phyloP scores from a whole-genome alignment of 1,284 basidiomycete genomes.

The Sphaerobolus stellatus region DNA sequence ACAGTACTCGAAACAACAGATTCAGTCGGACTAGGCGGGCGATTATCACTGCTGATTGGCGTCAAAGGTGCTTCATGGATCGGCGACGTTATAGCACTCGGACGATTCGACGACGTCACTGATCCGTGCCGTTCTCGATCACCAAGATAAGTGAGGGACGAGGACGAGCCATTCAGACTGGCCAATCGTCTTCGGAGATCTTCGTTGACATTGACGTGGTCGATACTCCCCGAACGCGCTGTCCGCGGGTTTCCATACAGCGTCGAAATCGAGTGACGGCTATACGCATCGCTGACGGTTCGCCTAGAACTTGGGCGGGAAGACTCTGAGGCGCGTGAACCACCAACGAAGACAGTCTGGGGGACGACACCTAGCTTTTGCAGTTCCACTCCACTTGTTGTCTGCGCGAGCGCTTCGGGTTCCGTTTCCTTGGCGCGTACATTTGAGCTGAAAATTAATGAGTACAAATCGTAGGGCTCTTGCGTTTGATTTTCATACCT shows the following conservation, averaged over 20 bases:
- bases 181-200: conserved; percentile 70
- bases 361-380: conserved; percentile 90
- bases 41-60: conserved; percentile 39
- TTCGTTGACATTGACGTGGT: conserved; percentile 55
- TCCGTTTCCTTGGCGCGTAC: conserved; percentile 64
- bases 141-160: conserved; percentile 52
- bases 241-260: conserved; percentile 46
- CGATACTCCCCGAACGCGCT: conserved; percentile 46
- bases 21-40: conserved; percentile 70
- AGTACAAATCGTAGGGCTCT: not conserved
- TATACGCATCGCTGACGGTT: not conserved
- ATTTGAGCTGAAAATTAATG: conserved; percentile 23
- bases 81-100: conserved; percentile 35
- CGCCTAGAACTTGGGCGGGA: conserved; percentile 1
- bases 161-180: conserved; percentile 65
- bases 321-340: conserved; percentile 37
- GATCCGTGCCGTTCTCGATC: conserved; percentile 46
- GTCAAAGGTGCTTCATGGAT: too few relatives aligned
- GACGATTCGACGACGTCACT: too few relatives aligned
- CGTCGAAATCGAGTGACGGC: conserved; percentile 20
- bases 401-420: conserved; percentile 58
- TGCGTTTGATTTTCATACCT: conserved; percentile 43
- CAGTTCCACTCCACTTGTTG: conserved; percentile 66
- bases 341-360: conserved; percentile 91
- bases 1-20: conserved; percentile 62